A percentile compares a stretch with the other conserved stretches of the same genome.
phyloP scores from a whole-genome alignment of 495 filamentous ascomycete species.

The Penicillium coffeae region DNA sequence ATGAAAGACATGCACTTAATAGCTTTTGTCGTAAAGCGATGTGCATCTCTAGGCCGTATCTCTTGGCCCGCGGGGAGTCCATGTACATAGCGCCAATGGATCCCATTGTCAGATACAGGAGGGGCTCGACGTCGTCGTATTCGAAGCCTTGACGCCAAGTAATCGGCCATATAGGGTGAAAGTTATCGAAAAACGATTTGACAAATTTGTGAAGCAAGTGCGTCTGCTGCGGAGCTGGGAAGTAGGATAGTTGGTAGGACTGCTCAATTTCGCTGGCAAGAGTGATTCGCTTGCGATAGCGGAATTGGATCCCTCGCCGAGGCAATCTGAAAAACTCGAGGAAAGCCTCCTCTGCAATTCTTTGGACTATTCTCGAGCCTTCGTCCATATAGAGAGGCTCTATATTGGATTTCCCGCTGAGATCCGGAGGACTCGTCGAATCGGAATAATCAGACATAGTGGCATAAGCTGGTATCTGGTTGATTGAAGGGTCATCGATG shows the following conservation, averaged over 20 bases:
- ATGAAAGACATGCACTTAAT: background rate
- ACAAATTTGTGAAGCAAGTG: background rate
- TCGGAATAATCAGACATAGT: background rate
- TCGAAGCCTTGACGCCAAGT: background rate
- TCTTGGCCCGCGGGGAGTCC: background rate
- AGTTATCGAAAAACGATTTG: background rate
- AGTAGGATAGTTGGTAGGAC: background rate
- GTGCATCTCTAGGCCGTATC: background rate
- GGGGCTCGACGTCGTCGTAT: background rate
- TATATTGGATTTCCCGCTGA: background rate
- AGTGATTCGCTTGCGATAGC: background rate
- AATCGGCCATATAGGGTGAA: background rate
- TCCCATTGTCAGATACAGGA: background rate
- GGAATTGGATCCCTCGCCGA: background rate
- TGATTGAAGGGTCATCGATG: background rate
- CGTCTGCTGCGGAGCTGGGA: background rate
- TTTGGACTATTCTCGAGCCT: background rate
- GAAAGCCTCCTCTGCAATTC: background rate
- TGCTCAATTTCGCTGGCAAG: background rate
- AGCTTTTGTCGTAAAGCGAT: background rate
- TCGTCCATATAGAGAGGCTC: background rate
- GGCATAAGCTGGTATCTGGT: background rate
- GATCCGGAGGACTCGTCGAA: background rate
- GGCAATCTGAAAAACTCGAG: background rate
- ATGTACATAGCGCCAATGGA: background rate